These are phyloP conservation scores for Coemansia sp. DNA, from an alignment of 192 early-diverging fungal species.

Conservation along the genomic window DNA sequence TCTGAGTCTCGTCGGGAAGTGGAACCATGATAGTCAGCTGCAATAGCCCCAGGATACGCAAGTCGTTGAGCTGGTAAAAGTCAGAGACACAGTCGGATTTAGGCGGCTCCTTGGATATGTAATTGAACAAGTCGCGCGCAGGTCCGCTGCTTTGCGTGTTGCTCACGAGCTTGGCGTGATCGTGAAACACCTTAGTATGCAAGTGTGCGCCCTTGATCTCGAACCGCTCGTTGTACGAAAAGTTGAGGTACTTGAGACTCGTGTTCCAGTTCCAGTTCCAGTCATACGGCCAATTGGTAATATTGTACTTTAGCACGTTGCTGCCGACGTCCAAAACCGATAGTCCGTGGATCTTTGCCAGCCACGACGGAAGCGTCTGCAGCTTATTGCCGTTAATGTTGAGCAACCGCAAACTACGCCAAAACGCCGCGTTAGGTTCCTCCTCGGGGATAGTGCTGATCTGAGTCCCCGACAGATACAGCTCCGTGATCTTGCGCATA, in stretches of 20 bases:
- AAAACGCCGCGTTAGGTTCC: constrained; percentile 70
- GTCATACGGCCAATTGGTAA: constrained; percentile 93
- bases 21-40: constrained; percentile 86
- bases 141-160: constrained; percentile 31
- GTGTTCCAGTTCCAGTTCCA: constrained; percentile 98
- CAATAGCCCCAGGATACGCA: constrained; percentile 85
- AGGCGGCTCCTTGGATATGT: constrained; percentile 53
- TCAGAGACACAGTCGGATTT: constrained; percentile 67
- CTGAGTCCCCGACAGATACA: constrained; percentile 85
- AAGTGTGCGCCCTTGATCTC: constrained; percentile 79
- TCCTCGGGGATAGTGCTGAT: constrained; percentile 83
- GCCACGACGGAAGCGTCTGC: constrained; percentile 85
- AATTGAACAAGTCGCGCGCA: constrained; percentile 48
- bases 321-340: constrained; percentile 84
- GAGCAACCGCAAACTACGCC: constrained; percentile 69
- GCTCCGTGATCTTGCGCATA: constrained; percentile 69
- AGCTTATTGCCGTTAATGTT: constrained; percentile 92
- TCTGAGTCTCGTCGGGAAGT: constrained; percentile 79
- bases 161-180: constrained; percentile 50
- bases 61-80: constrained; percentile 75
- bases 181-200: constrained; percentile 54
- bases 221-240: constrained; percentile 87
- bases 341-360: constrained; percentile 83
- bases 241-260: constrained; percentile 84
- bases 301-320: constrained; percentile 90